Evolutionary conservation across 352 stramenopile genomes (phyloP).

Genomic region (Phytophthora meadii): DNA sequence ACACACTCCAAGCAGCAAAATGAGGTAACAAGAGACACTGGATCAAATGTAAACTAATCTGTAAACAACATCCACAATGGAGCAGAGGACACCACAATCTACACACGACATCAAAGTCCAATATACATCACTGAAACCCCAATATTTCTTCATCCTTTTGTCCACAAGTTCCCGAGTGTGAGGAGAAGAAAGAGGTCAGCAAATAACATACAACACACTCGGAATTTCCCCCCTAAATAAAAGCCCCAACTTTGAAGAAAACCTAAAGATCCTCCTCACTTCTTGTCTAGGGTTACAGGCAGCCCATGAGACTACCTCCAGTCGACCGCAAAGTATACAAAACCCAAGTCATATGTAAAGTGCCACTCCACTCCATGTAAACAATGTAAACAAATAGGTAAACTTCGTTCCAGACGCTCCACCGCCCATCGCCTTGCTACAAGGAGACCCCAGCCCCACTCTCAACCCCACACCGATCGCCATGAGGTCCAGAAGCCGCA

Average conservation of each 20-base stretch:
- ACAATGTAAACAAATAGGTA: constrained; percentile 18
- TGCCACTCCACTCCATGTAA: constrained; percentile 16
- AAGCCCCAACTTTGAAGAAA: constrained; percentile 11
- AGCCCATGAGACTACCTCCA: constrained; percentile 55
- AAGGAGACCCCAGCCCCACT: constrained; percentile 5
- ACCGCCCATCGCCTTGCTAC: constrained; percentile 19
- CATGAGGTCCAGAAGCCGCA: constrained; percentile 3
- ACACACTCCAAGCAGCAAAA: constrained; percentile 26
- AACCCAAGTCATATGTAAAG: constrained; percentile 20
- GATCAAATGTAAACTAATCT: constrained; percentile 16
- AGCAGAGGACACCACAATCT: constrained; percentile 17
- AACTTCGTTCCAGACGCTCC: constrained; percentile 9
- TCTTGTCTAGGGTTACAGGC: constrained; percentile 76
- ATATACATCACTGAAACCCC: constrained; percentile 59
- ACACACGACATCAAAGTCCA: constrained; percentile 17
- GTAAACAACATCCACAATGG: constrained; percentile 20
- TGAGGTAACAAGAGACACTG: constrained; percentile 23
- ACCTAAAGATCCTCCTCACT: constrained; percentile 4
- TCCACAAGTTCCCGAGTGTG: constrained; percentile 19
- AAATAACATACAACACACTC: constrained; percentile 65
- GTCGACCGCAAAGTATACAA: constrained; percentile 35
- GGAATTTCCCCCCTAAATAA: constrained; percentile 14
- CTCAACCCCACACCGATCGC: constrained; percentile 20
- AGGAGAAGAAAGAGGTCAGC: constrained; percentile 82
- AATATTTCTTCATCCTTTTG: constrained; percentile 79